A percentile compares a stretch with the other conserved stretches of the same genome.
phyloP scores from a whole-genome alignment of 176 grass and related monocot species.

The Oryza officinalis region DNA sequence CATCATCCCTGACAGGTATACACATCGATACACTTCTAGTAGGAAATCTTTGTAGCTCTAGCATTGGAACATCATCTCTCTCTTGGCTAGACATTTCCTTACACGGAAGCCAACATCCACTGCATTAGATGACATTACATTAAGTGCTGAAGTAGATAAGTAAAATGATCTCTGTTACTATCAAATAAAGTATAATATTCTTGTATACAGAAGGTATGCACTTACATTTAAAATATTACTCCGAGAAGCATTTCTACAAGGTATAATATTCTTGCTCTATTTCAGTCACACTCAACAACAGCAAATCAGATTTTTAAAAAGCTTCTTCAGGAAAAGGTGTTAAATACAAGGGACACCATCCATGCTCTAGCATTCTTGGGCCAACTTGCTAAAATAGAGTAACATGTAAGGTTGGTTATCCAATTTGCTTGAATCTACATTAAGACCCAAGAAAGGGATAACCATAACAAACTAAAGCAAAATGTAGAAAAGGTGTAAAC shows the following conservation, averaged over 20 bases:
- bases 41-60: conserved; percentile 61
- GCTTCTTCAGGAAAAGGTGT: neutral
- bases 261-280: neutral
- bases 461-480: neutral
- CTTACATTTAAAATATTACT: neutral
- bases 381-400: neutral
- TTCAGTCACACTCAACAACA: neutral
- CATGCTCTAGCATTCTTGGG: neutral
- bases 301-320: neutral
- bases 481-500: neutral
- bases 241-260: neutral
- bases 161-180: neutral
- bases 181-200: neutral
- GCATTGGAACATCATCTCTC: conserved; percentile 58
- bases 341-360: neutral
- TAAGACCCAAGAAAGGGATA: neutral
- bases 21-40: conserved; percentile 73
- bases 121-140: neutral
- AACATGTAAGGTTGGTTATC: neutral
- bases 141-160: neutral
- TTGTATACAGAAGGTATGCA: neutral
- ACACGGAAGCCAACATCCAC: conserved; percentile 19
- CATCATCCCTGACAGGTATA: conserved; percentile 54
- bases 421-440: neutral
- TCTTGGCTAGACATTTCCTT: conserved; percentile 62